Conservation (phyloP, 2,329 filamentous ascomycete genomes). For the Gliomastix tumulicola region DNA sequence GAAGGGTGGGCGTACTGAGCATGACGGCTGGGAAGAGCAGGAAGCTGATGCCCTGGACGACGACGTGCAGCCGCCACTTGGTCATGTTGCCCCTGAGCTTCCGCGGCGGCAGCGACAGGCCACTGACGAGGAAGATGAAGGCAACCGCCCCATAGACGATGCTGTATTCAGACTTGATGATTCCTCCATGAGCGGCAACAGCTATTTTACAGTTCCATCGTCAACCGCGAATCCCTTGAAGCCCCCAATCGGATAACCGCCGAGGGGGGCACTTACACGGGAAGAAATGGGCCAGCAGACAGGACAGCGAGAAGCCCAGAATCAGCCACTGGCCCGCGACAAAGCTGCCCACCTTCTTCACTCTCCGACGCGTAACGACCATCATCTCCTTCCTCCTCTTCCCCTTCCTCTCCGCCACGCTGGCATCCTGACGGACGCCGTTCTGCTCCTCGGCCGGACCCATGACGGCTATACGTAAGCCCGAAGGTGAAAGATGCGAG, state of each 20-base stretch:
- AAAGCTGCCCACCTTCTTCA: conserved; percentile 16
- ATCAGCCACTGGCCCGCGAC: conserved; percentile 57
- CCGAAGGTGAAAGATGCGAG: no score
- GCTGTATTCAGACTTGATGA: conserved; percentile 46
- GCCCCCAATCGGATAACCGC: not conserved
- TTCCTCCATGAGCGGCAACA: conserved; percentile 39
- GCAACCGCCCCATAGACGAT: conserved; percentile 64
- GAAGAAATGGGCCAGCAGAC: conserved; percentile 37
- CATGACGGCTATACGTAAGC: no score
- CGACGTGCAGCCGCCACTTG: conserved; percentile 61
- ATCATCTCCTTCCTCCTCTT: no score
- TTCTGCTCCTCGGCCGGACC: no score
- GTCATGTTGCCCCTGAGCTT: conserved; percentile 54
- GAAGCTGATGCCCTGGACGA: conserved; percentile 63
- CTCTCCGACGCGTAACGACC: no score
- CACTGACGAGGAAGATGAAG: conserved; percentile 65
- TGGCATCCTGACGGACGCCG: no score
- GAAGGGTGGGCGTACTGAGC: conserved; percentile 28
- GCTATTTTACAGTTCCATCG: no score
- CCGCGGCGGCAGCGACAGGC: conserved; percentile 57
- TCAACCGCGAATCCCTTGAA: conserved; percentile 3
- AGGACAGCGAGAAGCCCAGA: conserved; percentile 49
- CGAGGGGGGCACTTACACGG: conserved; percentile 33
- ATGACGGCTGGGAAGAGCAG: conserved; percentile 58
- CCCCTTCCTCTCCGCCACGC: no score